These are phyloP conservation scores for Symbiotaphrina buchneri DNA, from an alignment of 495 filamentous ascomycete genomes.

Conservation along the genomic window DNA sequence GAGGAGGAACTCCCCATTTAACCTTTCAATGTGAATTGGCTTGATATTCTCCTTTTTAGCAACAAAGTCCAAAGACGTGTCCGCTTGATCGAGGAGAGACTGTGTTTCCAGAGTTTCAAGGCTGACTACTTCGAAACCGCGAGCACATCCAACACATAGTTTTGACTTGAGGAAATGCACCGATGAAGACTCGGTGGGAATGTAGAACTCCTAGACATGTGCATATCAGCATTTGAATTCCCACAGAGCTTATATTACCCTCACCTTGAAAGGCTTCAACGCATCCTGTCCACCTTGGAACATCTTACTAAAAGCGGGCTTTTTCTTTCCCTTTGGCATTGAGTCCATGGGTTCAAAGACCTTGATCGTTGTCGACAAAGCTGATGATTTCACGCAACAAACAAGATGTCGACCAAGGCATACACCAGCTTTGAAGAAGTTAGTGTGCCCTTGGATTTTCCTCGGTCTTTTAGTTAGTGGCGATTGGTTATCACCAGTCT, in stretches of 20 bases:
- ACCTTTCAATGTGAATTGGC: slow-evolving; percentile 93
- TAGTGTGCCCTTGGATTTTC: slow-evolving; percentile 92
- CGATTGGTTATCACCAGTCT: slow-evolving; percentile 51
- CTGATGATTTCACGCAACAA: slow-evolving; percentile 79
- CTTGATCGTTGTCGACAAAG: slow-evolving; percentile 84
- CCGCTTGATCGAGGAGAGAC: slow-evolving; percentile 88
- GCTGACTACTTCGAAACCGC: slow-evolving; percentile 92
- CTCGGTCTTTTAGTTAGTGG: slow-evolving; percentile 66
- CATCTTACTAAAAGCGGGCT: slow-evolving; percentile 83
- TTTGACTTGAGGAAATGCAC: slow-evolving; percentile 96
- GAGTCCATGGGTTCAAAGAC: slow-evolving; percentile 93
- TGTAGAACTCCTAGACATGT: slow-evolving; percentile 66
- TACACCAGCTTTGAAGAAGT: slow-evolving; percentile 94
- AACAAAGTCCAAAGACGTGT: slow-evolving; percentile 94
- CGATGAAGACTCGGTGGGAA: slow-evolving; percentile 85
- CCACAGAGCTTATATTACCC: slow-evolving; percentile 5
- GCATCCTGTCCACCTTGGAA: slow-evolving; percentile 85
- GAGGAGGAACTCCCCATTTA: slow-evolving; percentile 89
- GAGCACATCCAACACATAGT: slow-evolving; percentile 83
- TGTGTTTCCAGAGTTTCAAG: slow-evolving; percentile 95
- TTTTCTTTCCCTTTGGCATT: slow-evolving; percentile 69
- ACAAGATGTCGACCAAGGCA: slow-evolving; percentile 87
- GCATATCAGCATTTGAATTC: background rate
- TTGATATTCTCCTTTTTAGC: slow-evolving; percentile 77
- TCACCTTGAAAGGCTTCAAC: slow-evolving; percentile 75